Percentiles rank a stretch among this genome's conserved stretches.
phyloP scores from a whole-genome alignment of 2,329 filamentous ascomycete species.

The Fusarium globosum region DNA sequence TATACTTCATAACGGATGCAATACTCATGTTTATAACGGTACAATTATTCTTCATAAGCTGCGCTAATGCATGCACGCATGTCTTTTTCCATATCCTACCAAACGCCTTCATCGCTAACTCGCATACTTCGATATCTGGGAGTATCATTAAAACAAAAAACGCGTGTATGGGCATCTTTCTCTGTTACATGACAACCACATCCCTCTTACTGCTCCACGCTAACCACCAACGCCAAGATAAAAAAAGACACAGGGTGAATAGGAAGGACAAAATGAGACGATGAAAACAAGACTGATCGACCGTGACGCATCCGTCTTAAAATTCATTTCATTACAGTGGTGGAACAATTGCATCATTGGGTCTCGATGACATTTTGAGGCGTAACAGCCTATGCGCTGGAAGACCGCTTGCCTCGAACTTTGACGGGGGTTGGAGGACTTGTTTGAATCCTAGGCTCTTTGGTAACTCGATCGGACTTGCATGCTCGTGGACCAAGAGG shows the following conservation, averaged over 20 bases:
- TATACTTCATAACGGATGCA: background rate
- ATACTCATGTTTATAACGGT: background rate
- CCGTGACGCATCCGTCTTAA: slow-evolving; percentile 37
- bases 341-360: slow-evolving; percentile 24
- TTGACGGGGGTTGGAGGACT: slow-evolving; percentile 22
- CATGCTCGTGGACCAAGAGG: slow-evolving; percentile 6
- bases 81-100: slow-evolving; percentile 28
- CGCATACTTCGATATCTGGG: slow-evolving; percentile 18
- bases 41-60: slow-evolving; percentile 25
- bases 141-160: slow-evolving; percentile 13
- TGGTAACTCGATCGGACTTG: slow-evolving; percentile 8
- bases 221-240: slow-evolving; percentile 43
- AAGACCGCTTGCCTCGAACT: slow-evolving; percentile 30
- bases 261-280: background rate
- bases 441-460: slow-evolving; percentile 13
- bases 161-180: slow-evolving; percentile 3
- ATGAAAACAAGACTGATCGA: slow-evolving; percentile 16
- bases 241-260: slow-evolving; percentile 13
- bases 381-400: background rate
- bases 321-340: slow-evolving; percentile 41
- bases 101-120: slow-evolving; percentile 38
- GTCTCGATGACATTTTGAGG: slow-evolving; percentile 4
- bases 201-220: slow-evolving; percentile 22
- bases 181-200: slow-evolving; percentile 13
- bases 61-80: slow-evolving; percentile 13